Evolutionary conservation across 2,329 filamentous ascomycete species (phyloP).

Genomic region (Aquanectria penicillioides): DNA sequence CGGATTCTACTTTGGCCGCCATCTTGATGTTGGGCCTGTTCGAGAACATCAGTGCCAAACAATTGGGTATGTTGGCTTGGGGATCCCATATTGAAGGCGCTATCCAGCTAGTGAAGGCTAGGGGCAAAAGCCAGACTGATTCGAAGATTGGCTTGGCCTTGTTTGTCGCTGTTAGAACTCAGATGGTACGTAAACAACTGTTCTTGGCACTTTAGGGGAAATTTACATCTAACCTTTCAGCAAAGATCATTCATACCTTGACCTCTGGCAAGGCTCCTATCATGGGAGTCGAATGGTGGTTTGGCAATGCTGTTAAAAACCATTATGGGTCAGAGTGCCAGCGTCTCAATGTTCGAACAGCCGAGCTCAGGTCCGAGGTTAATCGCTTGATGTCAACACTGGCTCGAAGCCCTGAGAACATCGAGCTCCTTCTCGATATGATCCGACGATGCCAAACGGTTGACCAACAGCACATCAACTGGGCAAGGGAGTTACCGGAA

Average conservation of each 20-base stretch:
- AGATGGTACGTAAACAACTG: constrained; percentile 59
- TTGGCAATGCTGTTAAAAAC: constrained; percentile 62
- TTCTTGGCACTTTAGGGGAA: neutral
- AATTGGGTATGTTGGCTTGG: constrained; percentile 67
- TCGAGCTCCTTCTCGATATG: constrained; percentile 60
- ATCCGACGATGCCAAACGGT: constrained; percentile 62
- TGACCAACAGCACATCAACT: constrained; percentile 62
- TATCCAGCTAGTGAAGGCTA: constrained; percentile 67
- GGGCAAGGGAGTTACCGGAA: constrained; percentile 61
- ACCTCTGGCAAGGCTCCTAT: constrained; percentile 61
- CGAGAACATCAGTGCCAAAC: constrained; percentile 67
- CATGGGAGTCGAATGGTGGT: constrained; percentile 70
- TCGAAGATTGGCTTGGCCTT: constrained; percentile 64
- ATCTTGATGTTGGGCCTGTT: constrained; percentile 70
- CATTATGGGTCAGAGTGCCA: constrained; percentile 59
- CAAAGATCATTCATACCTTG: constrained; percentile 67
- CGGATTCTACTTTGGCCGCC: constrained; percentile 68
- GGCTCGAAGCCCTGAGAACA: constrained; percentile 58
- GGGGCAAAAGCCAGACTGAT: constrained; percentile 64
- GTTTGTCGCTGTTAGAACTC: constrained; percentile 68
- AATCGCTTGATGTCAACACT: constrained; percentile 59
- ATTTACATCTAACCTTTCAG: constrained; percentile 6
- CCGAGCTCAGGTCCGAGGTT: constrained; percentile 65
- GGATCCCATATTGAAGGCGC: constrained; percentile 72
- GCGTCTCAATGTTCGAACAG: constrained; percentile 62